These are phyloP conservation scores for Neurospora intermedia DNA, from an alignment of 495 filamentous ascomycete species.

Conservation along the genomic window DNA sequence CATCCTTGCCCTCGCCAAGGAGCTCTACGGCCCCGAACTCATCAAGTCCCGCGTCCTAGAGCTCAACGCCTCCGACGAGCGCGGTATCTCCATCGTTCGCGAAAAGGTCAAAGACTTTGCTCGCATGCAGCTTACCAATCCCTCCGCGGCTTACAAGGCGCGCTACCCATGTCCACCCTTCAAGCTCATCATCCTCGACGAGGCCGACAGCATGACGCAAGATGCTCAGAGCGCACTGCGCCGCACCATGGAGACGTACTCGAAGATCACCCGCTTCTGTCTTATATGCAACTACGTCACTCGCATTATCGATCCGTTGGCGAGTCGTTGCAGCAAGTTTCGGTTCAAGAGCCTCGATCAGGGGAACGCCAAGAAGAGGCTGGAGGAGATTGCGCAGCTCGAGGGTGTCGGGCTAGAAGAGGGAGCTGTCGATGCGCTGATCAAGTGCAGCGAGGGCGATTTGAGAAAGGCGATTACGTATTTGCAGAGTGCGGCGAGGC, in stretches of 20 bases:
- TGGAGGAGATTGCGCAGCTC: slow-evolving; percentile 68
- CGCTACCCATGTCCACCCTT: slow-evolving; percentile 92
- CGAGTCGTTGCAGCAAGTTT: slow-evolving; percentile 90
- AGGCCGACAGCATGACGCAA: slow-evolving; percentile 98
- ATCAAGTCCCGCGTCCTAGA: slow-evolving; percentile 91
- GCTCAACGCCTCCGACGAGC: slow-evolving; percentile 97
- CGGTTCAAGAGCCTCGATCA: slow-evolving; percentile 93
- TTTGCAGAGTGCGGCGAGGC: slow-evolving; percentile 76
- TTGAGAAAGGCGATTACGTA: slow-evolving; percentile 93
- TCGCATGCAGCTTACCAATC: slow-evolving; percentile 80
- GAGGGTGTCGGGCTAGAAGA: slow-evolving; percentile 67
- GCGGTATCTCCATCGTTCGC: slow-evolving; percentile 92
- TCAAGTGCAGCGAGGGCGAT: slow-evolving; percentile 85
- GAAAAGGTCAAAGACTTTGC: slow-evolving; percentile 99
- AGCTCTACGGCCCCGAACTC: slow-evolving; percentile 92
- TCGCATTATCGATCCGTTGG: slow-evolving; percentile 91
- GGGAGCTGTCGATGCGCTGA: slow-evolving; percentile 71
- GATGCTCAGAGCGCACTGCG: slow-evolving; percentile 89
- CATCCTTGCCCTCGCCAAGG: slow-evolving; percentile 88
- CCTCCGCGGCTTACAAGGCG: slow-evolving; percentile 53
- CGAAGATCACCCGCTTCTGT: slow-evolving; percentile 92
- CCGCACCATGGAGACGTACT: slow-evolving; percentile 96
- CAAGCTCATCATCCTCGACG: slow-evolving; percentile 96
- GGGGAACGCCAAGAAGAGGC: slow-evolving; percentile 58
- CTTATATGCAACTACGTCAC: slow-evolving; percentile 98